Conservation (phyloP, 108 stramenopile genomes). For the Fistulifera solaris region DNA sequence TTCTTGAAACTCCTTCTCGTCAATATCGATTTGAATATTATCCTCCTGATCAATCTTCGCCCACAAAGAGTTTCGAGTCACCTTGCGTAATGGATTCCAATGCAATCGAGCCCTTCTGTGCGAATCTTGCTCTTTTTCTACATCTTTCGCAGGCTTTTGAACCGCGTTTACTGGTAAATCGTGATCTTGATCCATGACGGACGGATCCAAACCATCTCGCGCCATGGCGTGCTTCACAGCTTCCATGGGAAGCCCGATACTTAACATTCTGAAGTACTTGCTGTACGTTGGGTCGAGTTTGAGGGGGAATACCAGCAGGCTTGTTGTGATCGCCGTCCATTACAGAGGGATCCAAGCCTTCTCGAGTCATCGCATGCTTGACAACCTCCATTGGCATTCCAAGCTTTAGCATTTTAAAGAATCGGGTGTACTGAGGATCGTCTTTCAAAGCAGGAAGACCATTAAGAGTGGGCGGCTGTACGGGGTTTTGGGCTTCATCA, state of each 20-base stretch:
- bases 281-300: constrained; percentile 71
- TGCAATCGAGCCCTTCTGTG: constrained; percentile 81
- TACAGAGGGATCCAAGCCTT: constrained; percentile 71
- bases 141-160: constrained; percentile 24
- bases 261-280: constrained; percentile 92
- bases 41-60: constrained; percentile 61
- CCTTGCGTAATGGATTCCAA: constrained; percentile 71
- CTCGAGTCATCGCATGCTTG: constrained; percentile 80
- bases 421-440: constrained; percentile 67
- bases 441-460: constrained; percentile 55
- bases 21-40: constrained; percentile 73
- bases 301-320: constrained; percentile 50
- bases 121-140: constrained; percentile 44
- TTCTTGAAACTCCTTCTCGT: constrained; percentile 71
- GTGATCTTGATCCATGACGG: constrained; percentile 81
- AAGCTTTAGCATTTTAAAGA: constrained; percentile 78
- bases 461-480: constrained; percentile 2
- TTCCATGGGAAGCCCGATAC: constrained; percentile 77
- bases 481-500: neutral
- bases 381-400: constrained; percentile 80
- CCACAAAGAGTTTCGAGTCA: constrained; percentile 78
- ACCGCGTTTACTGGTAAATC: constrained; percentile 40
- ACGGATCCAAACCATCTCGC: constrained; percentile 67
- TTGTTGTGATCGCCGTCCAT: constrained; percentile 78
- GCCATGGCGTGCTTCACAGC: constrained; percentile 87